A percentile compares a stretch with the other conserved stretches of the same genome.
Evolutionary conservation across 1,284 basidiomycete species (phyloP).

Genomic region (Microbotryum lychnidis-dioicae): DNA sequence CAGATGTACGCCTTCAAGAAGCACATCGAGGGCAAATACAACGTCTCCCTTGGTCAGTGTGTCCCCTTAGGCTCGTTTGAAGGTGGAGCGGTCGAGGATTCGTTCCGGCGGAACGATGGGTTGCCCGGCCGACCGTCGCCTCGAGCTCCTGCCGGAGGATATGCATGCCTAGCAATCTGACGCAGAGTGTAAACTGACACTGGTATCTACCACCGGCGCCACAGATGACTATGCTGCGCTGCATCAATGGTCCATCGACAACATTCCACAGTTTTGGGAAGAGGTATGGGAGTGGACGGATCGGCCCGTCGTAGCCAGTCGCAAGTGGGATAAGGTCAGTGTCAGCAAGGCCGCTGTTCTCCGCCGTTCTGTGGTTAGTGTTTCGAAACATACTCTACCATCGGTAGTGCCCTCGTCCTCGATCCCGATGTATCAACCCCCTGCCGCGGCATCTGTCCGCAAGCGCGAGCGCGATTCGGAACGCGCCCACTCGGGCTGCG

Average conservation of each 20-base stretch:
- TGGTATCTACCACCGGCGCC: no score
- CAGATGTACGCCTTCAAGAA: slow-evolving; percentile 4
- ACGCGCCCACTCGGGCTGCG: neutral
- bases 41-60: slow-evolving; percentile 1
- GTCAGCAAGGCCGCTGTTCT: neutral
- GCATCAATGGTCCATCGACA: slow-evolving; percentile 58
- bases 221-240: slow-evolving; percentile 55
- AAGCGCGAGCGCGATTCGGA: neutral
- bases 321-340: slow-evolving; percentile 40
- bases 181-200: neutral
- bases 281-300: slow-evolving; percentile 60
- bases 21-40: slow-evolving; percentile 3
- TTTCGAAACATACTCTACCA: neutral
- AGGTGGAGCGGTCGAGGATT: neutral
- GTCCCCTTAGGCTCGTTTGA: neutral
- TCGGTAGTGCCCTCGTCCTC: no score
- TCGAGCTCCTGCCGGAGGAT: neutral
- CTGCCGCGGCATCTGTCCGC: no score
- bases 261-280: slow-evolving; percentile 63
- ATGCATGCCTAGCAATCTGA: neutral
- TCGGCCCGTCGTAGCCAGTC: slow-evolving; percentile 56
- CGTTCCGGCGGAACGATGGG: no score
- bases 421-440: neutral
- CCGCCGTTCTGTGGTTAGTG: neutral
- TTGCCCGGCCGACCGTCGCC: neutral